A percentile compares a stretch with the other conserved stretches of the same genome.
These are phyloP conservation scores for Fraxinus ornus DNA, from an alignment of 305 asterid genomes.

Conservation along the genomic window DNA sequence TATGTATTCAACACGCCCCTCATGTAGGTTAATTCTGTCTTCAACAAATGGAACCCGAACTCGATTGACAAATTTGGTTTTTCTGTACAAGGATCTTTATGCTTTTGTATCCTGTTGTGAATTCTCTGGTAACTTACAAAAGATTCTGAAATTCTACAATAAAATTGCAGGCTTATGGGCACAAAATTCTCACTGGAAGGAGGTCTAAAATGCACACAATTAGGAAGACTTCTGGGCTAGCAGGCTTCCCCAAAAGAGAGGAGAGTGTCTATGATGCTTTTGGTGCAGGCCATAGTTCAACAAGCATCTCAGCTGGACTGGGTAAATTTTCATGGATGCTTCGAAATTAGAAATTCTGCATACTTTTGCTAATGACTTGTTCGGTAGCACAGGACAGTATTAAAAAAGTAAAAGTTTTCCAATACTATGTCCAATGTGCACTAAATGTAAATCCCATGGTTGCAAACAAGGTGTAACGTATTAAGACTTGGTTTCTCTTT, in stretches of 20 bases:
- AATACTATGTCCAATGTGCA: not conserved
- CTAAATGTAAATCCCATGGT: not conserved
- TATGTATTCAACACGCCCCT: not conserved
- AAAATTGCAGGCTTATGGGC: constrained; percentile 49
- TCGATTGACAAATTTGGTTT: not conserved
- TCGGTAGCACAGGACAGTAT: not conserved
- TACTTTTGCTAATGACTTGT: not conserved
- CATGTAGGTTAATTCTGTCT: not conserved
- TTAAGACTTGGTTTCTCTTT: not conserved
- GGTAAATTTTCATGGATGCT: constrained; percentile 27
- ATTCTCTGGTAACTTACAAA: not conserved
- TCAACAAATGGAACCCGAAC: not conserved
- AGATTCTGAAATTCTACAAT: not conserved
- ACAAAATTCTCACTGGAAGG: constrained; percentile 69
- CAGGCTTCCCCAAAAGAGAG: constrained; percentile 66
- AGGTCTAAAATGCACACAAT: constrained; percentile 64
- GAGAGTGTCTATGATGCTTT: constrained; percentile 70
- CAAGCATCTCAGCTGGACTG: constrained; percentile 66
- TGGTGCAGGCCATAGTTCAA: constrained; percentile 80
- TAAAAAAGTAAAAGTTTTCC: not conserved
- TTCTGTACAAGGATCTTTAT: not conserved
- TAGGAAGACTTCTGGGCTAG: constrained; percentile 57
- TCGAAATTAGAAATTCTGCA: not conserved
- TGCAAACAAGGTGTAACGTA: not conserved
- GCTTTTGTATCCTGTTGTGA: not conserved